Percentiles rank a stretch among this genome's conserved stretches.
Evolutionary conservation across 2,329 filamentous ascomycete species (phyloP).

Genomic region (Didymella arachidicola): DNA sequence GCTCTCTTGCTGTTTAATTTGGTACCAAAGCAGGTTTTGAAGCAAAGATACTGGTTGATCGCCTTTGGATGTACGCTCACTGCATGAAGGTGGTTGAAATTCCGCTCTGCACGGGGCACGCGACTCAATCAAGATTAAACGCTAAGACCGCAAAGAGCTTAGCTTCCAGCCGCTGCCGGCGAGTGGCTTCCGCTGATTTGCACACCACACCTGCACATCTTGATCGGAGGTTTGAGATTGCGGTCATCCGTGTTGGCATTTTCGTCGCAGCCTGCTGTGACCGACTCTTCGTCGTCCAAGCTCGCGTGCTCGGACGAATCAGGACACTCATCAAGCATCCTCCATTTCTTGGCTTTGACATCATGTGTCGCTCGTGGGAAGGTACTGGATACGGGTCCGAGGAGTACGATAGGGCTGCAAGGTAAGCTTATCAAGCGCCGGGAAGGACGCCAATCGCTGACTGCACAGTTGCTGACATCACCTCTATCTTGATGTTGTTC

Average conservation of each 20-base stretch:
- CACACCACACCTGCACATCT: not conserved
- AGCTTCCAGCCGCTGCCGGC: constrained; percentile 18
- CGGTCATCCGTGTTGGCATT: constrained; percentile 19
- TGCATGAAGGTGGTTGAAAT: constrained; percentile 3
- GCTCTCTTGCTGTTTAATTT: not conserved
- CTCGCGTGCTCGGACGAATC: constrained; percentile 9
- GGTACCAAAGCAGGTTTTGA: constrained; percentile 1
- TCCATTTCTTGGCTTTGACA: constrained; percentile 7
- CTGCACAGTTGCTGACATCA: not conserved
- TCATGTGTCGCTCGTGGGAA: constrained; percentile 1
- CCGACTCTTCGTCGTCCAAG: constrained; percentile 3
- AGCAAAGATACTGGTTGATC: not conserved
- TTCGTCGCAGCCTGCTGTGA: constrained; percentile 4
- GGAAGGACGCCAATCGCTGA: constrained; percentile 4
- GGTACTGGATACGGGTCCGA: not conserved
- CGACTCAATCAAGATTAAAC: constrained; percentile 10
- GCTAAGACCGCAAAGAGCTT: constrained; percentile 2
- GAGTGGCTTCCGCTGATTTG: constrained; percentile 10
- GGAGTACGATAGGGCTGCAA: constrained; percentile 14
- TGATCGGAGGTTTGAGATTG: constrained; percentile 16
- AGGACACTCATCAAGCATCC: not conserved
- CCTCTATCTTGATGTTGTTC: not conserved
- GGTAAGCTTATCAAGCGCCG: constrained; percentile 1
- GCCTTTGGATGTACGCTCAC: not conserved
- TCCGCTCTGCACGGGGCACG: constrained; percentile 5